A percentile compares a stretch with the other conserved stretches of the same genome.
phyloP scores from a whole-genome alignment of 208 protist genomes.

The Tritrichomonas foetus region DNA sequence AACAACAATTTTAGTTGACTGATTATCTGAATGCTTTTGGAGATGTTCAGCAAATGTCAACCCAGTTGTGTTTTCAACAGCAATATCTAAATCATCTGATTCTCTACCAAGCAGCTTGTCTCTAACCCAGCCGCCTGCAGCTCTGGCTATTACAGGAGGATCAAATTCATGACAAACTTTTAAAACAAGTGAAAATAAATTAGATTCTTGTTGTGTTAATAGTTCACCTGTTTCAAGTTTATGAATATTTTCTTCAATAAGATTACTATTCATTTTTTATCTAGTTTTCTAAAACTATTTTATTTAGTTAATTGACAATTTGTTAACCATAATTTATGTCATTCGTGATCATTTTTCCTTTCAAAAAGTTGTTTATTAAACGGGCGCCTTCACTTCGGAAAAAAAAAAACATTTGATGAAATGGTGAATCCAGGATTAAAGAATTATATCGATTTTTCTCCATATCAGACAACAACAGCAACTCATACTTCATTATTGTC shows the following conservation, averaged over 20 bases:
- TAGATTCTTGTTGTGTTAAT: neutral
- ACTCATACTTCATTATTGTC: too few species aligned
- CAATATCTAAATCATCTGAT: slow-evolving; percentile 95
- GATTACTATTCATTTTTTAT: neutral
- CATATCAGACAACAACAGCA: too few species aligned
- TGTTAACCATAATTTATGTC: too few species aligned
- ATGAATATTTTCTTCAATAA: neutral
- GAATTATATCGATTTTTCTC: too few species aligned
- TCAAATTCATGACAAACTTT: neutral
- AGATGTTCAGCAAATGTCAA: neutral
- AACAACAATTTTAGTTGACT: neutral
- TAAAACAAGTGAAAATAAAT: neutral
- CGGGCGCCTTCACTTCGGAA: too few species aligned
- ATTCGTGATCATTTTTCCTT: too few species aligned
- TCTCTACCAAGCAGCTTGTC: slow-evolving; percentile 73
- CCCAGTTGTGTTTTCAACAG: slow-evolving; percentile 69
- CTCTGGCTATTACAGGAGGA: slow-evolving; percentile 47
- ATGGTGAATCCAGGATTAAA: too few species aligned
- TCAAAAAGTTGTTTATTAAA: too few species aligned
- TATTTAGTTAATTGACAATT: too few species aligned
- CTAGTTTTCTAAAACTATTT: neutral
- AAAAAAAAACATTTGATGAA: too few species aligned
- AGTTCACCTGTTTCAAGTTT: neutral
- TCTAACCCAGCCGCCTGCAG: slow-evolving; percentile 91
- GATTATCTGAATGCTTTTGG: too few species aligned